A percentile compares a stretch with the other conserved stretches of the same genome.
Conservation (phyloP, 2,329 filamentous ascomycete genomes). For the Zymoseptoria passerinii region DNA sequence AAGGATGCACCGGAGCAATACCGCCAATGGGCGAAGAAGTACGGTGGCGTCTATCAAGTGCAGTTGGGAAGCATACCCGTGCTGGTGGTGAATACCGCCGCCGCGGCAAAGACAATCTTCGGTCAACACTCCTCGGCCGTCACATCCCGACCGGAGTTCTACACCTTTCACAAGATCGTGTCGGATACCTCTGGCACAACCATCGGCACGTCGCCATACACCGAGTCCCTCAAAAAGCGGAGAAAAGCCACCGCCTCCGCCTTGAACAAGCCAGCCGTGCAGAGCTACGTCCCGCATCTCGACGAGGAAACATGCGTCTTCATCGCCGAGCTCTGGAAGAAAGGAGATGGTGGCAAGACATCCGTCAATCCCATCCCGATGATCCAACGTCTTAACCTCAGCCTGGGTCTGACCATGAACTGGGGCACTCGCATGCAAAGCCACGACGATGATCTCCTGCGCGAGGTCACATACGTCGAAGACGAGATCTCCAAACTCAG, state of each 20-base stretch:
- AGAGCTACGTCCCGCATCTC: slow-evolving; percentile 54
- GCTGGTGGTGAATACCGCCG: slow-evolving; percentile 37
- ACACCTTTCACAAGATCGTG: slow-evolving; percentile 46
- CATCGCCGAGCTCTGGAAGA: slow-evolving; percentile 50
- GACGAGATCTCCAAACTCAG: slow-evolving; percentile 53
- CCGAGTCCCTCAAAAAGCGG: slow-evolving; percentile 54
- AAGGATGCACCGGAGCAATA: slow-evolving; percentile 38
- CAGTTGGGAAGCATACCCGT: slow-evolving; percentile 39
- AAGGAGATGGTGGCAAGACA: slow-evolving; percentile 47
- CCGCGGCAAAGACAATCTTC: slow-evolving; percentile 35
- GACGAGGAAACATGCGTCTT: slow-evolving; percentile 57
- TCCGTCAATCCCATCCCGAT: slow-evolving; percentile 59
- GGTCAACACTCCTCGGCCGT: slow-evolving; percentile 36
- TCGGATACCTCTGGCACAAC: slow-evolving; percentile 60
- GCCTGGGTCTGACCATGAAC: slow-evolving; percentile 56
- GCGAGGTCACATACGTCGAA: slow-evolving; percentile 56
- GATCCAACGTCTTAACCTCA: slow-evolving; percentile 57
- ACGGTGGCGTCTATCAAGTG: slow-evolving; percentile 40
- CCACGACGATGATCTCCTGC: slow-evolving; percentile 52
- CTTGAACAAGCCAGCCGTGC: slow-evolving; percentile 56
- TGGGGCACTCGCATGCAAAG: slow-evolving; percentile 56
- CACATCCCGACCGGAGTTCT: slow-evolving; percentile 37
- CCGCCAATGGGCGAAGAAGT: slow-evolving; percentile 34
- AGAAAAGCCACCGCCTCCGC: slow-evolving; percentile 59
- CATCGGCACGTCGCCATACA: slow-evolving; percentile 60